These are phyloP conservation scores for Glaciozyma antarctica DNA, from an alignment of 768 basidiomycete species.

Conservation along the genomic window DNA sequence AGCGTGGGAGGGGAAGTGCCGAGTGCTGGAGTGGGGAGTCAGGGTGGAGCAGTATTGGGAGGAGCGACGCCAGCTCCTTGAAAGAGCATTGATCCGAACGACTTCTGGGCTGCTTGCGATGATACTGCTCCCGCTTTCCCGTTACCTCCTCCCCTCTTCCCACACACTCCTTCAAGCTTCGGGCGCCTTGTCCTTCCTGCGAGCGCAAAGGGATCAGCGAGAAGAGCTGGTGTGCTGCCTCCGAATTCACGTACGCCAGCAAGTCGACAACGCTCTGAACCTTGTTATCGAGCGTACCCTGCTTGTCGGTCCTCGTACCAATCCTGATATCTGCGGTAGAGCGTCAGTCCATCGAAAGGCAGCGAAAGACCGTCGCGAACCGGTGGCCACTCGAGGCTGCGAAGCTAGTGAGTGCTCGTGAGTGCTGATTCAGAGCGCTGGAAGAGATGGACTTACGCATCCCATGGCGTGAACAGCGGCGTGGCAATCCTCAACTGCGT, in stretches of 20 bases:
- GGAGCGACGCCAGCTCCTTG: neutral
- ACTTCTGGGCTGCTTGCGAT: neutral
- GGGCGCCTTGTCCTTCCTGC: conserved; percentile 1
- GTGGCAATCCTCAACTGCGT: conserved; percentile 74
- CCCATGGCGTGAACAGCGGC: conserved; percentile 63
- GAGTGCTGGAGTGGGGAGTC: conserved; percentile 1
- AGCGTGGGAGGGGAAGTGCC: neutral
- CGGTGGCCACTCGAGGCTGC: neutral
- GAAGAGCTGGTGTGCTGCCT: too few relatives aligned
- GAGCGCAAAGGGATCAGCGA: neutral
- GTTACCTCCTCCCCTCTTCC: neutral
- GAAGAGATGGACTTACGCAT: neutral
- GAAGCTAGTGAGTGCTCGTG: neutral
- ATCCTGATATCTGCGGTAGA: conserved; percentile 69
- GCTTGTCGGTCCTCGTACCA: conserved; percentile 71
- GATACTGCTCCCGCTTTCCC: neutral
- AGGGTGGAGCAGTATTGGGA: neutral
- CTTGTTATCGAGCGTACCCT: conserved; percentile 57
- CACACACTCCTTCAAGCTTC: neutral
- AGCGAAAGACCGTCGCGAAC: too few relatives aligned
- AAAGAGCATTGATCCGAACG: neutral
- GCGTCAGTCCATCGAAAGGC: neutral
- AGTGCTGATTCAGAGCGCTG: neutral
- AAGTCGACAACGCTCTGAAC: conserved; percentile 73
- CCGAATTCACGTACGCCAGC: conserved; percentile 38